phyloP scores from a whole-genome alignment of 75 land plant species.

The Selaginella tamariscina region DNA sequence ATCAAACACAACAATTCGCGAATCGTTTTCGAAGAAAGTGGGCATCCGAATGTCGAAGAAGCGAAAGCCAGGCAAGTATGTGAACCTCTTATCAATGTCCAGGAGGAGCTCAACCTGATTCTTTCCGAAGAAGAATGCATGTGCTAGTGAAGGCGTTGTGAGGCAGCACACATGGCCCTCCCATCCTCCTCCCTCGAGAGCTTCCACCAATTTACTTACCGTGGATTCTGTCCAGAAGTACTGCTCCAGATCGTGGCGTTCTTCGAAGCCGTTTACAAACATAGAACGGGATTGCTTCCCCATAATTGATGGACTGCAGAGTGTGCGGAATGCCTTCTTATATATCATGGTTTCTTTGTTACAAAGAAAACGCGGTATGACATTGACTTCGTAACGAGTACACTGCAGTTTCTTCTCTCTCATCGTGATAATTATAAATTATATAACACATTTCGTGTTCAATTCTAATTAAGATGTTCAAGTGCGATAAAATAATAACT shows the following conservation, averaged over 20 bases:
- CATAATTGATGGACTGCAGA: too few species aligned
- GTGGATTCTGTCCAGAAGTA: constrained; percentile 28
- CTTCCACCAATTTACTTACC: constrained; percentile 11
- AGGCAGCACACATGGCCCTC: constrained; percentile 17
- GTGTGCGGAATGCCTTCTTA: too few species aligned
- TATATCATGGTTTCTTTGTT: too few species aligned
- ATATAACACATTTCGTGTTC: too few species aligned
- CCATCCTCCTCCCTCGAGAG: constrained; percentile 8
- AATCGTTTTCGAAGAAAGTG: constrained; percentile 22
- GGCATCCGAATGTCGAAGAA: constrained; percentile 45
- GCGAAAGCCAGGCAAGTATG: constrained; percentile 23
- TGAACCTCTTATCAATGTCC: constrained; percentile 28
- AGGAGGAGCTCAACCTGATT: constrained; percentile 15
- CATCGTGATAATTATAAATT: too few species aligned
- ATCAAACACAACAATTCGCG: constrained; percentile 25
- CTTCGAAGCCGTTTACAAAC: constrained; percentile 25
- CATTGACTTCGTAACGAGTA: too few species aligned
- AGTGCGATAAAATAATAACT: too few species aligned
- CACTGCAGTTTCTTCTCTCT: too few species aligned
- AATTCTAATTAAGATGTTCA: too few species aligned
- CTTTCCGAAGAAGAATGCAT: constrained; percentile 15
- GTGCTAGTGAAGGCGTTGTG: constrained; percentile 17
- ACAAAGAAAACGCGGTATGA: too few species aligned
- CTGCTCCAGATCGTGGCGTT: constrained; percentile 30
- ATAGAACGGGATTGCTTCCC: constrained; percentile 13